Conservation (phyloP, 352 stramenopile species). For the Phytophthora colocasiae region DNA sequence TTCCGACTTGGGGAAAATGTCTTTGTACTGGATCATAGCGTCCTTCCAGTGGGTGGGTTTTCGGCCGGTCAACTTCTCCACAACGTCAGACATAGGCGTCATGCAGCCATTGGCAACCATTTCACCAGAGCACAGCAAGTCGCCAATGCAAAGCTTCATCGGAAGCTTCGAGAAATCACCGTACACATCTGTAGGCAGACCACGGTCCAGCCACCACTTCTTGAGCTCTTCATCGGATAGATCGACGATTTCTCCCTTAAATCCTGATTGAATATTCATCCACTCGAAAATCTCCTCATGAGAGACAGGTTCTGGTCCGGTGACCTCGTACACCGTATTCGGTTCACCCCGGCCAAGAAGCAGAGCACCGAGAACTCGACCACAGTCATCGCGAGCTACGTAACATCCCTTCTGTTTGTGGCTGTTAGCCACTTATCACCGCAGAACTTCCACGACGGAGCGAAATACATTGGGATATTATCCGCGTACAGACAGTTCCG, state of each 20-base stretch:
- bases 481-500: conserved; percentile 36
- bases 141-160: conserved; percentile 35
- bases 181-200: conserved; percentile 27
- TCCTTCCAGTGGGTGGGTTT: conserved; percentile 23
- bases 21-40: conserved; percentile 22
- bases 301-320: conserved; percentile 13
- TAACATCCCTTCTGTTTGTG: conserved; percentile 23
- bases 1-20: conserved; percentile 31
- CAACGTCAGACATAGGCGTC: conserved; percentile 16
- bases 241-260: conserved; percentile 34
- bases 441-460: conserved; percentile 38
- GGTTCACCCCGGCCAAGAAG: conserved; percentile 24
- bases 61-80: conserved; percentile 34
- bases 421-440: conserved; percentile 34
- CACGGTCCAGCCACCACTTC: conserved; percentile 32
- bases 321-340: conserved; percentile 33
- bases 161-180: conserved; percentile 31
- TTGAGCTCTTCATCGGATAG: conserved; percentile 34
- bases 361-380: conserved; percentile 17
- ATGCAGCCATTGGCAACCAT: conserved; percentile 33
- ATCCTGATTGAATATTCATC: conserved; percentile 31
- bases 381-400: conserved; percentile 19
- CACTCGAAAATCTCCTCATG: conserved; percentile 37
- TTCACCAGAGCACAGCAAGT: conserved; percentile 33
- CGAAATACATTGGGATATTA: conserved; percentile 37